Base-by-base conservation (phyloP, 495 filamentous ascomycete species). In the Aspergillus campestris region DNA sequence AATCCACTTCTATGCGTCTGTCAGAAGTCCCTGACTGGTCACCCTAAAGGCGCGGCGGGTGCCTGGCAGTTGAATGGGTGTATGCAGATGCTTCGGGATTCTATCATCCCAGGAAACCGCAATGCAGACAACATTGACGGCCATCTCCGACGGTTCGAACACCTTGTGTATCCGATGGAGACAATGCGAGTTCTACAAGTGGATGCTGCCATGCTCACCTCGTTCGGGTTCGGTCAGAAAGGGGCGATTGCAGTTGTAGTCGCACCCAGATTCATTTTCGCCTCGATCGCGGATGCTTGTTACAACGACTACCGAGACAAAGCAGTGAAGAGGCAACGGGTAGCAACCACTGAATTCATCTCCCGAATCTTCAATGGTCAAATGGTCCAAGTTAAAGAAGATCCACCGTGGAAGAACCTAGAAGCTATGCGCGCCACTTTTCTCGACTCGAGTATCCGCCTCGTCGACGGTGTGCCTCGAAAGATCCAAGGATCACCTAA, bases 31-130 rank as follows among this genome's bases (percentile, higher is more conserved):
- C 79, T 99, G 28, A 99, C 92, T 8, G 92, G 92, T 52, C 92
- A 99, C 67, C 92, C 92, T 52, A 99, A 99, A 80, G 92, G 91
- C 80, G 91, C 91, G 56, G 92, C 92, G 38, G 92, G 92, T 63
- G 92, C 90, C 32, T 99, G 91, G 90, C 96, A 96, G 90, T 82
- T 97, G 73, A 97, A 99, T 69, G 92, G 92, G 48, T 87, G 86
- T 59, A 70, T 99, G 60, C 92, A 99, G 66, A 87, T 94, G 42
- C 72, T 99, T 48, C 94, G 94, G 67, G 82, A 77, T 31, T 88
- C 87, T 52, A 72, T 97, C 13, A 90, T 99, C 34, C 92, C 92
- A 5, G 92, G 92, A 46, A 99, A 99, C 69, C 80, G 89, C 49
- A 99, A 99, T 55, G 92, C 92, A 40, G 92, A 99, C 72, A 97